Conservation (phyloP, 306 rosid species). For the Hippophae tibetana region DNA sequence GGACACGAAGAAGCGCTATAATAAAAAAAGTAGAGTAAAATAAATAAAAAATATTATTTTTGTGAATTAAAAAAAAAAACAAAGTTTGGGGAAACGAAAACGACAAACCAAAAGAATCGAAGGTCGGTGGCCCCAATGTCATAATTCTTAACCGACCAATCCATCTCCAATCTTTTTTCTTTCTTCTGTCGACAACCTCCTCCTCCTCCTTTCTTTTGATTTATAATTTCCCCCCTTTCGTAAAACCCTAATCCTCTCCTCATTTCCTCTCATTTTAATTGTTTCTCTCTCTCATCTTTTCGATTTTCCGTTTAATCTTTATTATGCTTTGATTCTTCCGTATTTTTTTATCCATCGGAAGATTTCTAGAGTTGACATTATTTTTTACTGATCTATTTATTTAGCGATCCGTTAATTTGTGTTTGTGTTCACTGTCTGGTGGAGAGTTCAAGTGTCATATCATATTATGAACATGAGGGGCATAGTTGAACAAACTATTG, state of each 20-base stretch:
- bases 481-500: conserved; percentile 33
- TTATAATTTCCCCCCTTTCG: too few species aligned
- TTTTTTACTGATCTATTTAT: neutral
- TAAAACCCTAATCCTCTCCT: neutral
- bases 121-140: too few species aligned
- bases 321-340: conserved; percentile 41
- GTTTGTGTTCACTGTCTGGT: neutral
- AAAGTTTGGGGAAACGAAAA: too few species aligned
- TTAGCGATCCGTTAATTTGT: neutral
- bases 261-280: neutral
- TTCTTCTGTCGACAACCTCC: too few species aligned
- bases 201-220: too few species aligned
- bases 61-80: too few species aligned
- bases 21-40: too few species aligned
- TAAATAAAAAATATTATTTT: too few species aligned
- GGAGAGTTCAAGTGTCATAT: neutral
- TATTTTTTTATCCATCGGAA: conserved; percentile 38
- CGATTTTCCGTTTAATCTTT: neutral
- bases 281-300: neutral
- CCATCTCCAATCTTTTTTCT: too few species aligned
- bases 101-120: too few species aligned
- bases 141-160: too few species aligned
- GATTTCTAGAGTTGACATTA: conserved; percentile 13
- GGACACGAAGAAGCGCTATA: too few species aligned
- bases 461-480: conserved; percentile 31